Conservation (phyloP, 2,329 filamentous ascomycete genomes). For the Colletotrichum tropicicola region DNA sequence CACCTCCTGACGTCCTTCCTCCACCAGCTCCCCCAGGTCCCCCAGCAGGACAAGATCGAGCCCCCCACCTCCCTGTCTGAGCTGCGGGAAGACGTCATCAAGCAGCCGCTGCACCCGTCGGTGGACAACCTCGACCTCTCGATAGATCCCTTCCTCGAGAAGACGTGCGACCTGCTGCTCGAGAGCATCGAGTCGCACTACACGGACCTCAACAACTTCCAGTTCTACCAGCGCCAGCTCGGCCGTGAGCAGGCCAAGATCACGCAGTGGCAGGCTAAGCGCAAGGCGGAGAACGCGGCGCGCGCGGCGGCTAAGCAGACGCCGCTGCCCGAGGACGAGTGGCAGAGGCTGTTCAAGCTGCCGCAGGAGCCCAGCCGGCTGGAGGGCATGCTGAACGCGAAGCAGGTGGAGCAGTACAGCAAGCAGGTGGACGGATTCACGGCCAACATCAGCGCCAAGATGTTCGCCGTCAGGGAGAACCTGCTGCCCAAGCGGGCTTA, state of each 20-base stretch:
- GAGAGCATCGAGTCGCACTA: conserved; percentile 98
- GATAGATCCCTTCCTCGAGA: conserved; percentile 97
- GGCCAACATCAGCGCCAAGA: conserved; percentile 90
- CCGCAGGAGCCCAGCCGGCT: conserved; percentile 92
- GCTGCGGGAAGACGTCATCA: conserved; percentile 71
- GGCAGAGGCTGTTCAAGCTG: conserved; percentile 97
- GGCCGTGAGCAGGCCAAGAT: conserved; percentile 97
- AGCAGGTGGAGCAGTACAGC: conserved; percentile 98
- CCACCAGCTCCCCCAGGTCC: conserved; percentile 83
- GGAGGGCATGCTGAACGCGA: conserved; percentile 92
- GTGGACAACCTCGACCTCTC: conserved; percentile 90
- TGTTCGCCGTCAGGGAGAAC: conserved; percentile 91
- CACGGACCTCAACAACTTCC: conserved; percentile 99
- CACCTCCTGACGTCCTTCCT: conserved; percentile 95
- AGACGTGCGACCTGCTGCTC: conserved; percentile 94
- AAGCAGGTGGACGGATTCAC: conserved; percentile 97
- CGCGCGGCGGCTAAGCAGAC: conserved; percentile 87
- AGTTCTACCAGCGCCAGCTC: conserved; percentile 93
- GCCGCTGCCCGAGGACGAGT: conserved; percentile 93
- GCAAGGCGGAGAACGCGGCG: conserved; percentile 93
- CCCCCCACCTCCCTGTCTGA: conserved; percentile 83
- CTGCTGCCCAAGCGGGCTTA: conserved; percentile 62
- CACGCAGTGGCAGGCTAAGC: conserved; percentile 94
- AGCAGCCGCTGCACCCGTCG: conserved; percentile 81
- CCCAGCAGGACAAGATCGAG: conserved; percentile 72